Conservation (phyloP, 176 grass and related monocot genomes). For the Raddia guianensis region DNA sequence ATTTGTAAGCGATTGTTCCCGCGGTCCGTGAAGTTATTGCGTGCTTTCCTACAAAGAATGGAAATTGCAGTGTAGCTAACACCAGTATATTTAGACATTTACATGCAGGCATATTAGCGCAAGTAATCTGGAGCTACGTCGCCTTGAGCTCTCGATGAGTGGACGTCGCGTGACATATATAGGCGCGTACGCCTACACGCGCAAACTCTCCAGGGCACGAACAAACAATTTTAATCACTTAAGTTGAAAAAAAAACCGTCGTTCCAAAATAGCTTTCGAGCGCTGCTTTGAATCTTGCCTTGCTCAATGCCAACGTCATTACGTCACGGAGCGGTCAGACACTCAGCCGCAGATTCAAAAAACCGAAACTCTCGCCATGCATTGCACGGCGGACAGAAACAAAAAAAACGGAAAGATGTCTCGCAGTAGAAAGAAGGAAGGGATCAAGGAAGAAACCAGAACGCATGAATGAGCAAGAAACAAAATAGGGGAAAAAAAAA, state of each 20-base stretch:
- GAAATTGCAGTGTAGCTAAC: neutral
- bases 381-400: constrained; percentile 1
- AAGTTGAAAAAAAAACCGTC: neutral
- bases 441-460: constrained; percentile 15
- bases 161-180: neutral
- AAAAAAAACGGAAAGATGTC: constrained; percentile 11
- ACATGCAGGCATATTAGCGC: neutral
- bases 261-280: neutral
- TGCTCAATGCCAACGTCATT: neutral
- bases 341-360: constrained; percentile 21
- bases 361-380: neutral
- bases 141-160: neutral
- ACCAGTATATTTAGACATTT: neutral
- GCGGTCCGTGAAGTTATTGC: neutral
- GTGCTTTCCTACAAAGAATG: neutral
- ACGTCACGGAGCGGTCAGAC: constrained; percentile 13
- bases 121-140: neutral
- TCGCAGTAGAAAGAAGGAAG: constrained; percentile 2
- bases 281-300: neutral
- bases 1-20: neutral
- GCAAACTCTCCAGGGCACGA: neutral
- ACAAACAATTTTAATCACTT: neutral
- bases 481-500: neutral
- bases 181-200: neutral
- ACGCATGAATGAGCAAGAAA: constrained; percentile 22